phyloP scores from a whole-genome alignment of 805 yeast genomes.

The Cyberlindnera petersonii region DNA sequence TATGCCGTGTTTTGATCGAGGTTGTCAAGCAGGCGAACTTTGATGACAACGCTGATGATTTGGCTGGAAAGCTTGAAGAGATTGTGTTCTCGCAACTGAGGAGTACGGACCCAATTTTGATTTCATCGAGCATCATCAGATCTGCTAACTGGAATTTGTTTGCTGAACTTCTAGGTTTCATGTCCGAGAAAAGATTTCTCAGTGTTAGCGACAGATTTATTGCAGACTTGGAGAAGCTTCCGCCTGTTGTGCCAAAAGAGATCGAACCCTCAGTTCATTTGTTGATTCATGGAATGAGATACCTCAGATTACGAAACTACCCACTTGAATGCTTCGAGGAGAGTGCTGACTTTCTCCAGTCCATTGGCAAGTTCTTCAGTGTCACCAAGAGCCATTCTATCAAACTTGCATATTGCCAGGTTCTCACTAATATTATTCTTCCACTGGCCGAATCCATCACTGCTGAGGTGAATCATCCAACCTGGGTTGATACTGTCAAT shows the following conservation, averaged over 20 bases:
- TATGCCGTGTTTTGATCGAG: conserved; percentile 89
- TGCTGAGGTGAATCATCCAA: conserved; percentile 94
- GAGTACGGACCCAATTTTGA: conserved; percentile 74
- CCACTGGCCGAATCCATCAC: conserved; percentile 84
- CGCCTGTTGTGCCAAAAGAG: conserved; percentile 45
- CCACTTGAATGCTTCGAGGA: conserved; percentile 92
- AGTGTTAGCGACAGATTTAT: conserved; percentile 92
- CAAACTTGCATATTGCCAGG: conserved; percentile 79
- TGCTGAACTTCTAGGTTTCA: conserved; percentile 83
- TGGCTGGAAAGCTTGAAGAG: conserved; percentile 83
- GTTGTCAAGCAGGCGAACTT: conserved; percentile 83
- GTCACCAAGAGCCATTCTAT: conserved; percentile 62
- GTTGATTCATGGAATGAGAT: conserved; percentile 88
- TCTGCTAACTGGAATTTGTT: conserved; percentile 92
- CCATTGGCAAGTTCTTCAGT: conserved; percentile 78
- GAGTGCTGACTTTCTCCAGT: conserved; percentile 82
- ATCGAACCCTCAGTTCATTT: conserved; percentile 62
- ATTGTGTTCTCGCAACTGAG: conserved; percentile 87
- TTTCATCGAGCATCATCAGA: conserved; percentile 67
- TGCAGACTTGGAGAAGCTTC: conserved; percentile 84
- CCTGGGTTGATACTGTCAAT: conserved; percentile 82
- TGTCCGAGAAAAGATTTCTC: conserved; percentile 80
- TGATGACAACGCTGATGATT: conserved; percentile 69
- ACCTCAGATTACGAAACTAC: conserved; percentile 69
- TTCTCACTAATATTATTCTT: conserved; percentile 64